Base-by-base conservation (phyloP, 345 rosid species). In the Excoecaria cochinchinensis region DNA sequence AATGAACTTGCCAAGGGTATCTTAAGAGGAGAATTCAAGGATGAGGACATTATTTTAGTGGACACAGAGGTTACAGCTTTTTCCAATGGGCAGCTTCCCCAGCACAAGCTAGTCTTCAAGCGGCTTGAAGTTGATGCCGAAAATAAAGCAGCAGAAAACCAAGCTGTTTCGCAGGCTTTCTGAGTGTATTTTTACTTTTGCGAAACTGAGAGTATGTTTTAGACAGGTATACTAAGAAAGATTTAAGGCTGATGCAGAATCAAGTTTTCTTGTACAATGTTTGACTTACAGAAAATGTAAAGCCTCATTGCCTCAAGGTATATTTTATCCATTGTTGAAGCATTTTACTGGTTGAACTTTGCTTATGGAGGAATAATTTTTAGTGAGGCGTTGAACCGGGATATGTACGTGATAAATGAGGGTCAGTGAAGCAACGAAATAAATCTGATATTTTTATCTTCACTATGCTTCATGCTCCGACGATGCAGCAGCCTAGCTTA, bases 1-100 rank as follows among this genome's bases (percentile, higher is more conserved):
- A 96, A 96, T 61, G 97, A 96, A 78, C 92, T 93, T 4, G 99
- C 99, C 12, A 96, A 90, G 84, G 98, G 99, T 52, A 96, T 96
- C 73, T 78, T 96, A 75, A 87, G 97, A 80, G 97, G 98, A 11
- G 97, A 93, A 64, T 90, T 90, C 75, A 93, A 86, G 82, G 99
- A 93, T 14, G 98, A 93, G 69, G 98, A 96, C 67, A 69, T 78
- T 1, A 51, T 96, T 13, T 38, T 82, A 64, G 75, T 90, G 17
- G 99, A 93, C 81, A 90, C 98, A 0, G 97, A 92, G 80, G 86
- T 89, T 9, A 83, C 86, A 21, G 91, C 95, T 0, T 86, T 88
- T 71, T 77, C 92, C 47, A 91, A 89, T 48, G 97, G 97, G 19
- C 94, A 89, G 63, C 89, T 89, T 25, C 97, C 98, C 64, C 97